phyloP scores from a whole-genome alignment of 306 rosid species.

The Lablab purpureus region DNA sequence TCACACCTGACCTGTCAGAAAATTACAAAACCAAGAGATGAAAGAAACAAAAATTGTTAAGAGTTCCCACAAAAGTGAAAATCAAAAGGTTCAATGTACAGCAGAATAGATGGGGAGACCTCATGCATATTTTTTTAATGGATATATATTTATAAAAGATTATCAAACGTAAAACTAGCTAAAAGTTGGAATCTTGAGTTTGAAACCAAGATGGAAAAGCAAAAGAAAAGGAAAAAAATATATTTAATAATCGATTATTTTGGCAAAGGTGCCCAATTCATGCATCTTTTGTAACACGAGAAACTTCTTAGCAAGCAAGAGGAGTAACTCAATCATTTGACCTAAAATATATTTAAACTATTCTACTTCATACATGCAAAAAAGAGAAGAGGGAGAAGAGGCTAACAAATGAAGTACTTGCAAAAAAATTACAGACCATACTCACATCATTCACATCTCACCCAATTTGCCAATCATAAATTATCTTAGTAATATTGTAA shows the following conservation, averaged over 20 bases:
- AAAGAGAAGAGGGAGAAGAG: neutral
- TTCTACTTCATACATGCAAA: constrained; percentile 1
- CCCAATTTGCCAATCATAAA: constrained; percentile 22
- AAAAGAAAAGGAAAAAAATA: neutral
- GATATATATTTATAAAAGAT: constrained; percentile 7
- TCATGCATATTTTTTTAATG: neutral
- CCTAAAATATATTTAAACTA: constrained; percentile 5
- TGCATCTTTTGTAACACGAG: constrained; percentile 13
- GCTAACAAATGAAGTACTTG: constrained; percentile 16
- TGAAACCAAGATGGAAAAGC: constrained; percentile 26
- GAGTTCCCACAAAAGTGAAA: neutral
- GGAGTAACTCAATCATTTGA: constrained; percentile 24
- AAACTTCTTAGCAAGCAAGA: constrained; percentile 38
- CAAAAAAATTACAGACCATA: constrained; percentile 10
- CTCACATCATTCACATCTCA: constrained; percentile 19
- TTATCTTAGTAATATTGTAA: constrained; percentile 2
- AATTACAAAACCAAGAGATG: constrained; percentile 33
- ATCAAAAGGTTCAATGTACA: constrained; percentile 13
- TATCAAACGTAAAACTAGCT: constrained; percentile 26
- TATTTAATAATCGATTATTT: neutral
- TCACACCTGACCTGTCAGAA: constrained; percentile 72
- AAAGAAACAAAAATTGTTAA: constrained; percentile 27
- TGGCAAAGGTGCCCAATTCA: neutral
- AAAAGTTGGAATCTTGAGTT: constrained; percentile 19
- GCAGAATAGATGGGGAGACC: constrained; percentile 1